Evolutionary conservation across 805 yeast species (phyloP).

Genomic region (Blastobotrys attinorum): DNA sequence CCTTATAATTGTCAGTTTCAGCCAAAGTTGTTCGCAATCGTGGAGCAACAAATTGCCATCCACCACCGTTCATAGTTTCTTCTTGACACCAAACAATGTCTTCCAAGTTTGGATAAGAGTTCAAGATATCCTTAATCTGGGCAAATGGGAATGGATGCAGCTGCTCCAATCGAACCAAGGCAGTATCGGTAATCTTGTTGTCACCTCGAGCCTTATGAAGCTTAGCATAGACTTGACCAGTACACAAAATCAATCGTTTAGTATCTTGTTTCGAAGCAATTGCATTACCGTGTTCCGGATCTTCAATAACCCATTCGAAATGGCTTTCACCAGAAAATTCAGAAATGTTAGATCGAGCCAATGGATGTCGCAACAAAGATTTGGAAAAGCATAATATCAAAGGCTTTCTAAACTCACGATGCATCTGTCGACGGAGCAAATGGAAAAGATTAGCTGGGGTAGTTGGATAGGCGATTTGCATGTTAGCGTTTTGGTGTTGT

Average conservation of each 20-base stretch:
- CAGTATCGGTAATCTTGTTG: constrained; percentile 71
- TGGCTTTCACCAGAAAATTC: constrained; percentile 90
- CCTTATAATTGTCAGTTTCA: constrained; percentile 65
- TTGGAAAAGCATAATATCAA: constrained; percentile 84
- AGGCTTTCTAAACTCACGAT: constrained; percentile 91
- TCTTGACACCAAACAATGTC: constrained; percentile 97
- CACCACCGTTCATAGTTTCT: constrained; percentile 97
- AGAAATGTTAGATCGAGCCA: constrained; percentile 75
- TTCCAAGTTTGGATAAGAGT: constrained; percentile 70
- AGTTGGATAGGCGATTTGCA: constrained; percentile 97
- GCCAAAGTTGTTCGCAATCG: constrained; percentile 70
- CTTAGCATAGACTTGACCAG: constrained; percentile 95
- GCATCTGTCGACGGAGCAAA: constrained; percentile 96
- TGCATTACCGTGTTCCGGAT: constrained; percentile 71
- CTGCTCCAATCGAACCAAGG: constrained; percentile 86
- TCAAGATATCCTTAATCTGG: constrained; percentile 76
- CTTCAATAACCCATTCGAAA: constrained; percentile 96
- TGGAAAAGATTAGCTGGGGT: constrained; percentile 98
- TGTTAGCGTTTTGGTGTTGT: constrained; percentile 98
- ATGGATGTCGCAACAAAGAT: constrained; percentile 91
- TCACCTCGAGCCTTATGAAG: constrained; percentile 82
- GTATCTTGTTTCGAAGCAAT: constrained; percentile 75
- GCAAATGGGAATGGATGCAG: constrained; percentile 98
- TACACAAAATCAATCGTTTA: constrained; percentile 73
- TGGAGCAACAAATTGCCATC: constrained; percentile 73